Conservation (phyloP, 345 rosid species). For the Gossypium arboreum region DNA sequence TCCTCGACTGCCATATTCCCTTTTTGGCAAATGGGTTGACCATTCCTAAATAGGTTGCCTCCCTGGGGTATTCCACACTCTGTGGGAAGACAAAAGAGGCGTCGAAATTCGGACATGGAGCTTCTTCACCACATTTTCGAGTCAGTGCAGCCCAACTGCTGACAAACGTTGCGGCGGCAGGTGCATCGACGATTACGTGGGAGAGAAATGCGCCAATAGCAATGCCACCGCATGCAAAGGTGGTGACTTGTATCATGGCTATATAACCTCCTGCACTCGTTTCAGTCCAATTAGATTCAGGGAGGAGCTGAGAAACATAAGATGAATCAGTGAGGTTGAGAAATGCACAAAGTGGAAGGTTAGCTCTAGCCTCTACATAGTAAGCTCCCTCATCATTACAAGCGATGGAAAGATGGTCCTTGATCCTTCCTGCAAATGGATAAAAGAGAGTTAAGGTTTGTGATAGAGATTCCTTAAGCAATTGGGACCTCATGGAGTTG, state of each 20-base stretch:
- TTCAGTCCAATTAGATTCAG: not conserved
- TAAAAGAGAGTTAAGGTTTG: constrained; percentile 18
- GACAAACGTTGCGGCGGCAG: constrained; percentile 13
- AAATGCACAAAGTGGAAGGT: too few species aligned
- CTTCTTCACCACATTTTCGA: not conserved
- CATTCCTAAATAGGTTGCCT: not conserved
- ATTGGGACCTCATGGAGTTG: not conserved
- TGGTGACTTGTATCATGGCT: constrained; percentile 22
- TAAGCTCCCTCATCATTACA: constrained; percentile 22
- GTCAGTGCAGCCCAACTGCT: constrained; percentile 22
- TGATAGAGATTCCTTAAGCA: constrained; percentile 15
- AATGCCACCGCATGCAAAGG: constrained; percentile 30
- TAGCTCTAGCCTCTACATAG: too few species aligned
- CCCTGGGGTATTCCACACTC: not conserved
- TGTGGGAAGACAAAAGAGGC: constrained; percentile 12
- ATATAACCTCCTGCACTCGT: not conserved
- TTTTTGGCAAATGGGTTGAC: not conserved
- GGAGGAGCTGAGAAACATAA: not conserved
- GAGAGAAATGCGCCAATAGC: constrained; percentile 13
- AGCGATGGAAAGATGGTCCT: constrained; percentile 15
- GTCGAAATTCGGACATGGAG: not conserved
- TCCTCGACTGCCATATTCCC: not conserved
- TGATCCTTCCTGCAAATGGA: constrained; percentile 24
- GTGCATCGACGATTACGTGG: constrained; percentile 28
- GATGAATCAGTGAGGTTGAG: too few species aligned